Percentiles rank a stretch among this genome's conserved stretches.
Conservation (phyloP, 106 monocot genomes). For the Vanilla planifolia region DNA sequence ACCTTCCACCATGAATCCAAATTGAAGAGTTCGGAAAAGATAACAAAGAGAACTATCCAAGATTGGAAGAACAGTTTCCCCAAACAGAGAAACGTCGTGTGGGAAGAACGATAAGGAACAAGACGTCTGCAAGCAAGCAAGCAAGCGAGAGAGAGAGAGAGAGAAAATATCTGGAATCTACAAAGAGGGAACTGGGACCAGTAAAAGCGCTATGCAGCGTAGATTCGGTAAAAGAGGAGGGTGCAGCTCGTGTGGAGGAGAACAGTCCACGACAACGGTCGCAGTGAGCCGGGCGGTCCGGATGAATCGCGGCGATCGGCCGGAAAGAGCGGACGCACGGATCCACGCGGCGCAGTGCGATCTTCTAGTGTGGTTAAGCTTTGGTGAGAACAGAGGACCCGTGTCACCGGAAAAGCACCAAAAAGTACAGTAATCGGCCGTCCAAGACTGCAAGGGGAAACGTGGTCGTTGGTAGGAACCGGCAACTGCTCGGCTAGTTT, state of each 20-base stretch:
- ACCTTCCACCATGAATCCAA: neutral
- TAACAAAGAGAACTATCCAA: neutral
- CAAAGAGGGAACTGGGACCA: neutral
- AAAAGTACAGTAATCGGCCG: no score
- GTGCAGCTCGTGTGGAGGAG: neutral
- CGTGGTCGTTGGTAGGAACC: no score
- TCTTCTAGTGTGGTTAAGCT: neutral
- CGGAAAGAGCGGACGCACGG: neutral
- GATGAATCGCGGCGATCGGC: neutral
- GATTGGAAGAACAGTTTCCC: neutral
- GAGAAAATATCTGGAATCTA: neutral
- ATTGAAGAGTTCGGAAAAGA: no score
- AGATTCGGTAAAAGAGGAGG: neutral
- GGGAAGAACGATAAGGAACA: neutral
- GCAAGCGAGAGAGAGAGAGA: neutral
- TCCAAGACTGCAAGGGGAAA: no score
- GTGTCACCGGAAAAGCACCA: neutral
- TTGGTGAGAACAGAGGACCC: neutral
- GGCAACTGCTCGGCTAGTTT: no score
- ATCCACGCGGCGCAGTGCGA: neutral
- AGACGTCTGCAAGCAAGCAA: no score
- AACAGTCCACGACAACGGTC: neutral
- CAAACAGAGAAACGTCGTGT: neutral
- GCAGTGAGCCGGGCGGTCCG: slow-evolving; percentile 1
- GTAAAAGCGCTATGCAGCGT: neutral